These are phyloP conservation scores for Metarhizium humberi DNA, from an alignment of 2,329 filamentous ascomycete genomes.

Conservation along the genomic window DNA sequence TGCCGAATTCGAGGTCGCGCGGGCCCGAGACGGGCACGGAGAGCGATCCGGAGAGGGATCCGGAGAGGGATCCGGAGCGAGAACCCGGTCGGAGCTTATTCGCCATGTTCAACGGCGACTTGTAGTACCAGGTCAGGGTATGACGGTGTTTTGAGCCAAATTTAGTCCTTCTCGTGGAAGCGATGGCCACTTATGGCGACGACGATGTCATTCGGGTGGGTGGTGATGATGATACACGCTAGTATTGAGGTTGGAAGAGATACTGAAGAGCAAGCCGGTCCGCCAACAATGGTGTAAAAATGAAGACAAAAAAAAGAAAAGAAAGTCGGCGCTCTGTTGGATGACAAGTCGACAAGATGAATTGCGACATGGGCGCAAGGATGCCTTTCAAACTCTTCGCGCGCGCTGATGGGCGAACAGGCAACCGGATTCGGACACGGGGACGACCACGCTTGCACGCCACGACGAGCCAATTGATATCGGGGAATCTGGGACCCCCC, in stretches of 20 bases:
- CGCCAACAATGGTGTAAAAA: not conserved
- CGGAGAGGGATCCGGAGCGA: slow-evolving; percentile 1
- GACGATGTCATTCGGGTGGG: not conserved
- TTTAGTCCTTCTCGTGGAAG: not conserved
- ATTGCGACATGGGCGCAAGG: not conserved
- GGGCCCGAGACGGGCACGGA: slow-evolving; percentile 1
- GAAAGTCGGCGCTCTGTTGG: not conserved
- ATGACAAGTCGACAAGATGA: not conserved
- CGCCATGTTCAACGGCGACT: slow-evolving; percentile 14
- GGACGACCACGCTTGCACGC: not conserved
- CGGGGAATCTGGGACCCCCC: not conserved
- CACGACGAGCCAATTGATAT: not conserved
- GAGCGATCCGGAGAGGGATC: not conserved
- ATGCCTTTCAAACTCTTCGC: not conserved
- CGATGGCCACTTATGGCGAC: not conserved
- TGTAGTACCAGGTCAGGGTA: not conserved
- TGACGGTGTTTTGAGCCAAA: not conserved
- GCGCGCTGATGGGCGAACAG: not conserved
- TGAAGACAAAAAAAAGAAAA: not conserved
- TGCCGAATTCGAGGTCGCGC: slow-evolving; percentile 15
- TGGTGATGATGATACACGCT: not conserved
- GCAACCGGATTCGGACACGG: not conserved
- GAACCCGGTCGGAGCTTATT: slow-evolving; percentile 11
- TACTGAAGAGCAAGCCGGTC: not conserved
- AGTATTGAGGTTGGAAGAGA: not conserved